Percentiles rank a stretch among this genome's conserved stretches.
phyloP scores from a whole-genome alignment of 1,284 basidiomycete species.

The Thelephora terrestris region DNA sequence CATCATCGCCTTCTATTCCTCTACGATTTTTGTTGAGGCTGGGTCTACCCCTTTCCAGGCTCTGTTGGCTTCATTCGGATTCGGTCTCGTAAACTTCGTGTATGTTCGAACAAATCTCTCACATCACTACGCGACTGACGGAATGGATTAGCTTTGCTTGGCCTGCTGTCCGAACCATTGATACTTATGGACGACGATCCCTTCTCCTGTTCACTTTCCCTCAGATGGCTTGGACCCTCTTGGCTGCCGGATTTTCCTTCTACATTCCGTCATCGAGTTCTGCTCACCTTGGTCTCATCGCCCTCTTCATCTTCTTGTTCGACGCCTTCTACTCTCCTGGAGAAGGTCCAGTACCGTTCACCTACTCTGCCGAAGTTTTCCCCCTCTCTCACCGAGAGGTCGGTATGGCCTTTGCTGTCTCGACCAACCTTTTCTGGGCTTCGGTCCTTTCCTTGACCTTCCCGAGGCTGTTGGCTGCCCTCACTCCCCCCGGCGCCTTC shows the following conservation, averaged over 20 bases:
- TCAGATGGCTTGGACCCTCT: constrained; percentile 49
- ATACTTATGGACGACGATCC: constrained; percentile 63
- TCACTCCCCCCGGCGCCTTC: constrained; percentile 64
- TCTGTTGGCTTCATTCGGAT: constrained; percentile 51
- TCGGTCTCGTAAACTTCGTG: constrained; percentile 39
- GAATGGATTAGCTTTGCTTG: constrained; percentile 30
- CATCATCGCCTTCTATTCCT: constrained; percentile 57
- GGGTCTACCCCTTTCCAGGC: constrained; percentile 37
- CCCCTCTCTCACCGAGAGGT: constrained; percentile 64
- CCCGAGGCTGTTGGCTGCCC: constrained; percentile 52
- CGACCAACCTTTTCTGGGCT: constrained; percentile 53
- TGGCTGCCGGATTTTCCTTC: constrained; percentile 54
- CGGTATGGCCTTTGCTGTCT: constrained; percentile 61
- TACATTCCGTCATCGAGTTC: constrained; percentile 30
- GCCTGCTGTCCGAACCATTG: constrained; percentile 45
- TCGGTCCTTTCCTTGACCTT: constrained; percentile 34
- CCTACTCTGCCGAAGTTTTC: constrained; percentile 69
- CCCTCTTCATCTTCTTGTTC: constrained; percentile 56
- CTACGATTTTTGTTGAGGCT: constrained; percentile 48
- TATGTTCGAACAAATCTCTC: no score
- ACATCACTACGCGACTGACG: no score
- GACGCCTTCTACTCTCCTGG: constrained; percentile 57
- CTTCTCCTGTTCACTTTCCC: constrained; percentile 60
- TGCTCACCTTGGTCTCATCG: constrained; percentile 39
- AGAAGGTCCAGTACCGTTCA: constrained; percentile 76